phyloP scores from a whole-genome alignment of 2,329 filamentous ascomycete species.

The Emericellopsis cladophorae region DNA sequence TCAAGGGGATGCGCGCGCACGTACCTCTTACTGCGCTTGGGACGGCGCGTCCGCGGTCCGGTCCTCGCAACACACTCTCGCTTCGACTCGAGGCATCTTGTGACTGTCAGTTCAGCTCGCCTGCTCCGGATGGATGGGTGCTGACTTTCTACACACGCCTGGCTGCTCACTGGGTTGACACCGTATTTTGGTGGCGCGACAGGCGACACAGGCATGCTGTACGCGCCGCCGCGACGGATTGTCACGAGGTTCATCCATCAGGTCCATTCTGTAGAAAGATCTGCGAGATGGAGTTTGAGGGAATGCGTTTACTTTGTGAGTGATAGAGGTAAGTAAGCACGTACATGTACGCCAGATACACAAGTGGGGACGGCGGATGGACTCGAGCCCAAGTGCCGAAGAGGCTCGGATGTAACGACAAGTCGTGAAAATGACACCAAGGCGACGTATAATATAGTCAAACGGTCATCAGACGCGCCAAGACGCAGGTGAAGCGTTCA shows the following conservation, averaged over 20 bases:
- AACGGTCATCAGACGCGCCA: too few species aligned
- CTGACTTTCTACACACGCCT: constrained; percentile 38
- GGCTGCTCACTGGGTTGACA: constrained; percentile 34
- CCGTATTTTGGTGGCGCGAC: constrained; percentile 38
- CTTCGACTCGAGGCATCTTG: constrained; percentile 38
- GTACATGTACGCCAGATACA: too few species aligned
- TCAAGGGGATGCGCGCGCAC: not conserved
- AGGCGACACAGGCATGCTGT: constrained; percentile 35
- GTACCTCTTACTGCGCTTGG: constrained; percentile 14
- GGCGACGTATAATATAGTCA: too few species aligned
- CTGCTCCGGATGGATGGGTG: not conserved
- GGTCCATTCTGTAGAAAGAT: not conserved
- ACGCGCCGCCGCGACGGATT: not conserved
- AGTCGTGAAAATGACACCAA: not conserved
- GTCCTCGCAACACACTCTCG: constrained; percentile 39
- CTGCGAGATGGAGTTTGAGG: not conserved
- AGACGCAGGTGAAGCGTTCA: too few species aligned
- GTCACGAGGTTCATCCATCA: not conserved
- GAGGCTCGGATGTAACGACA: constrained; percentile 2
- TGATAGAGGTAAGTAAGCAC: too few species aligned
- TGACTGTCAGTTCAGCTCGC: not conserved
- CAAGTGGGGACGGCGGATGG: not conserved
- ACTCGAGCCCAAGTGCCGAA: not conserved
- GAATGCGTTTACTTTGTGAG: not conserved
- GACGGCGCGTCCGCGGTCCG: constrained; percentile 34